These are phyloP conservation scores for Puccinia horiana DNA, from an alignment of 1,284 basidiomycete species.

Conservation along the genomic window DNA sequence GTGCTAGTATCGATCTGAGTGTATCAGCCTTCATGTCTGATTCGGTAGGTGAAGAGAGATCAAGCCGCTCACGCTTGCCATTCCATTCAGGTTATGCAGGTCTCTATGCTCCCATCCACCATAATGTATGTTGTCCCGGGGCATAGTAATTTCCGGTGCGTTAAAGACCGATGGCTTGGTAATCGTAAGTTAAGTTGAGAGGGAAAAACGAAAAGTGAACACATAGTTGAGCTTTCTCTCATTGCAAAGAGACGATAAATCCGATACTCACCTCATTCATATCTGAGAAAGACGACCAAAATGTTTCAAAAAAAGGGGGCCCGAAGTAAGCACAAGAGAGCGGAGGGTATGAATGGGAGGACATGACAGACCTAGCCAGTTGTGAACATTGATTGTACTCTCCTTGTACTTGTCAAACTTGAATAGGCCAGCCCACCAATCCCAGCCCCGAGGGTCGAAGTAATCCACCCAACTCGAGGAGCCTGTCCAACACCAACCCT, in stretches of 20 bases:
- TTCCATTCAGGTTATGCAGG: constrained; percentile 88
- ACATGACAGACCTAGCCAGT: constrained; percentile 52
- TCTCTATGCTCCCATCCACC: constrained; percentile 98
- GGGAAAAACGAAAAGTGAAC: constrained; percentile 25
- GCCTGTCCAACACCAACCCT: constrained; percentile 98
- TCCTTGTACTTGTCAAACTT: constrained; percentile 64
- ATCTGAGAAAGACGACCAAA: constrained; percentile 73
- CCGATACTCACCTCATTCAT: constrained; percentile 86
- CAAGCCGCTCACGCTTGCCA: constrained; percentile 60
- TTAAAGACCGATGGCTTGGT: constrained; percentile 96
- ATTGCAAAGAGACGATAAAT: background rate
- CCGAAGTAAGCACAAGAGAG: constrained; percentile 71
- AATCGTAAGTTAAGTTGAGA: constrained; percentile 30
- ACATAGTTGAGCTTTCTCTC: background rate
- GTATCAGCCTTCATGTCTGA: background rate
- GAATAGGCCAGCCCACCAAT: constrained; percentile 87
- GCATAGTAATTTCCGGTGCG: constrained; percentile 96
- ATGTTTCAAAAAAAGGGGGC: constrained; percentile 61
- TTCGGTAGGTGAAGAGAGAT: background rate
- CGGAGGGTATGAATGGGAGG: constrained; percentile 52
- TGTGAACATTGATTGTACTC: constrained; percentile 38
- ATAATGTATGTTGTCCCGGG: constrained; percentile 85
- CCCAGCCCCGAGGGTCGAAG: constrained; percentile 86
- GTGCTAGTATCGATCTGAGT: constrained; percentile 63
- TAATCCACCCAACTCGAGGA: constrained; percentile 95